Conservation (phyloP, 352 stramenopile species). For the Pythium folliculosum region DNA sequence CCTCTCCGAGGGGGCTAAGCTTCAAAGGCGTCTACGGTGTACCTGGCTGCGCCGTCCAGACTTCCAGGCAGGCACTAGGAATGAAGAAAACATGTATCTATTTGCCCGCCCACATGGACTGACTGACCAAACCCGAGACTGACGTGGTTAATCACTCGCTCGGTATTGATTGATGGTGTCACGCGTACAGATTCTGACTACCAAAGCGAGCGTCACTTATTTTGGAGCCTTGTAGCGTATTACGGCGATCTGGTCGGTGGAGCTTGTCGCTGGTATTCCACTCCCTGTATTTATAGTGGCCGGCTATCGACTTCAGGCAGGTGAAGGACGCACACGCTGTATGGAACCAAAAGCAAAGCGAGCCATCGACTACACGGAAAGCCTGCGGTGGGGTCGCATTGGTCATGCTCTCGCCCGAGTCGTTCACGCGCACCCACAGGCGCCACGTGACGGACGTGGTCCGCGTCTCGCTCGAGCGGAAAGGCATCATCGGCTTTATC, state of each 20-base stretch:
- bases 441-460: slow-evolving; percentile 59
- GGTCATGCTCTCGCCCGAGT: slow-evolving; percentile 57
- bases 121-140: not conserved
- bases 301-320: too few species aligned
- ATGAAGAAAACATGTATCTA: slow-evolving; percentile 17
- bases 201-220: not conserved
- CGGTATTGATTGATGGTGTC: not conserved
- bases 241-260: not conserved
- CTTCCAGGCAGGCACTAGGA: slow-evolving; percentile 9
- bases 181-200: not conserved
- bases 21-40: not conserved
- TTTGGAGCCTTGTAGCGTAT: not conserved
- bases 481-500: slow-evolving; percentile 76
- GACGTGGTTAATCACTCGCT: too few species aligned
- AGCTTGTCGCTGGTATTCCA: not conserved
- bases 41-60: not conserved
- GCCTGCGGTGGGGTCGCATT: too few species aligned
- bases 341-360: not conserved
- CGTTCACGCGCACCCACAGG: slow-evolving; percentile 45
- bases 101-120: not conserved
- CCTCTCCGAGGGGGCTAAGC: not conserved
- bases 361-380: not conserved
- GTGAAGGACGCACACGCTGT: too few species aligned
- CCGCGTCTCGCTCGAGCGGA: slow-evolving; percentile 58
- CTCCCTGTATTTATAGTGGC: not conserved